Conservation (phyloP, 179 eudicot species). For the Beta macrorhiza region DNA sequence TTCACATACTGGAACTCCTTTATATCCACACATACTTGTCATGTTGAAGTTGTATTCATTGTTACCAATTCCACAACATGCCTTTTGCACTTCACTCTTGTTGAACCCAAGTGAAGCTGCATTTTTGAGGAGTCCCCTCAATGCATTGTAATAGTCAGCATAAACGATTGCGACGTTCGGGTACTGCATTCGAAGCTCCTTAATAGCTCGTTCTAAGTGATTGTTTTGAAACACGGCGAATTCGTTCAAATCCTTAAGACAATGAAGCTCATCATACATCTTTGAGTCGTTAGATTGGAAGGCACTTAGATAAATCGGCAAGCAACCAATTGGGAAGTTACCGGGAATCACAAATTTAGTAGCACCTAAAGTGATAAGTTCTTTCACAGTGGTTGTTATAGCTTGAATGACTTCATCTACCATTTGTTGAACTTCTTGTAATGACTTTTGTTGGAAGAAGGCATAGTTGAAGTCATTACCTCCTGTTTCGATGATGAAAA, state of each 20-base stretch:
- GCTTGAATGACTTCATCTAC: not conserved
- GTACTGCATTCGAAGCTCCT: conserved; percentile 15
- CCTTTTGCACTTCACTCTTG: not conserved
- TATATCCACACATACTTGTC: conserved; percentile 8
- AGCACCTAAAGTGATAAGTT: conserved; percentile 13
- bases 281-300: conserved; percentile 9
- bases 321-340: conserved; percentile 20
- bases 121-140: conserved; percentile 4
- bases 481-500: conserved; percentile 15
- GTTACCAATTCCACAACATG: conserved; percentile 21
- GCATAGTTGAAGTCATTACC: conserved; percentile 18
- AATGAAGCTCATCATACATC: conserved; percentile 19
- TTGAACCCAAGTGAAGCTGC: not conserved
- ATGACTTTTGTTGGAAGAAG: not conserved
- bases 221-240: conserved; percentile 10
- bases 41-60: conserved; percentile 15
- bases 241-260: conserved; percentile 8
- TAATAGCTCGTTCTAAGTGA: not conserved
- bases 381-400: not conserved
- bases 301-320: not conserved
- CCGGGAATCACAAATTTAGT: conserved; percentile 17
- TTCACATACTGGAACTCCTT: conserved; percentile 14
- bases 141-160: conserved; percentile 25
- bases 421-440: not conserved
- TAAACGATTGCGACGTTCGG: conserved; percentile 17